These are phyloP conservation scores for Agaricales sp. DNA, from an alignment of 1,284 basidiomycete genomes.

Conservation along the genomic window DNA sequence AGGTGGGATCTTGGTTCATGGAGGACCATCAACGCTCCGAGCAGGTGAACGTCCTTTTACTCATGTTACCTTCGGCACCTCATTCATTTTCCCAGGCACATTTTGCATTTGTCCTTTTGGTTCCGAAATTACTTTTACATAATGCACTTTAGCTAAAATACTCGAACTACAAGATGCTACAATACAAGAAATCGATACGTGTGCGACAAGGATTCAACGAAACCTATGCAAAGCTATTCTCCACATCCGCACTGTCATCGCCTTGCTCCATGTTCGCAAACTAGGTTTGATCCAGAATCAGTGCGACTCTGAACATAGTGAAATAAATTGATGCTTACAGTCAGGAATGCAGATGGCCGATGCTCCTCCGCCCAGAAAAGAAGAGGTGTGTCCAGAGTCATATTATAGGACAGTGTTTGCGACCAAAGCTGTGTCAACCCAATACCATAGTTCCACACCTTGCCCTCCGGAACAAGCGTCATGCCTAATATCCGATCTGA, in stretches of 20 bases:
- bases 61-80: not conserved
- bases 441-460: slow-evolving; percentile 90
- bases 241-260: slow-evolving; percentile 85
- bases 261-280: slow-evolving; percentile 80
- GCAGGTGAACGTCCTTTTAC: not conserved
- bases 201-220: not conserved
- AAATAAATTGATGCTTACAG: slow-evolving; percentile 36
- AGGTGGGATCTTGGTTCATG: not conserved
- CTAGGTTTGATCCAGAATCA: slow-evolving; percentile 23
- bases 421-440: slow-evolving; percentile 90
- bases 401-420: slow-evolving; percentile 73
- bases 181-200: not conserved
- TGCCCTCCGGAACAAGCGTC: slow-evolving; percentile 86
- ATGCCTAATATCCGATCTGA: slow-evolving; percentile 91
- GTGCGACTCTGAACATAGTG: slow-evolving; percentile 3
- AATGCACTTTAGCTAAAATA: not conserved
- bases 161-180: not conserved
- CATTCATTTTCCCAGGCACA: slow-evolving; percentile 1
- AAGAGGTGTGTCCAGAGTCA: slow-evolving; percentile 85
- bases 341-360: slow-evolving; percentile 84
- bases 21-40: not conserved
- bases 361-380: slow-evolving; percentile 96
- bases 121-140: not conserved
- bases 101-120: not conserved
- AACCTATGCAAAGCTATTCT: slow-evolving; percentile 68